Conservation (phyloP, 805 yeast genomes). For the Wickerhamiella galacta region DNA sequence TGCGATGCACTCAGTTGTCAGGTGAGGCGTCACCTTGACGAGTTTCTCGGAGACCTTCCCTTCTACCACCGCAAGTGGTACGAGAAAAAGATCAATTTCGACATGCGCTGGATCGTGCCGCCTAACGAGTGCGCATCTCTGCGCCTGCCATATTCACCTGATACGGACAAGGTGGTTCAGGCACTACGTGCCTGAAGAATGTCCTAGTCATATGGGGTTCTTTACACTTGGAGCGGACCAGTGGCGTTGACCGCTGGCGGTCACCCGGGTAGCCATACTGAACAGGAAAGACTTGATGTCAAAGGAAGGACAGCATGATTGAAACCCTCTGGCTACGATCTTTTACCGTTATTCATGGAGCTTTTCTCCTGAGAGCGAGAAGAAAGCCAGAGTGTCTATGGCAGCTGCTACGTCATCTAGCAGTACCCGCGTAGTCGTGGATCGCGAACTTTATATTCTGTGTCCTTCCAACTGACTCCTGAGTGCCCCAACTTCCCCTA, state of each 20-base stretch:
- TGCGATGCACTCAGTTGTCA: neutral
- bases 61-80: neutral
- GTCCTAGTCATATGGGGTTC: neutral
- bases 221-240: neutral
- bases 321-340: no score
- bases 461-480: no score
- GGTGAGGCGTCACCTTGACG: neutral
- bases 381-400: no score
- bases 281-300: no score
- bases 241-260: neutral
- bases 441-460: no score
- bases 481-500: no score
- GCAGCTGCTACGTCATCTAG: no score
- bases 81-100: neutral
- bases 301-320: no score
- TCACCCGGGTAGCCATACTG: neutral
- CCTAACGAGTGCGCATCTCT: neutral
- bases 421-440: no score
- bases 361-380: no score
- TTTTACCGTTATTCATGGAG: no score
- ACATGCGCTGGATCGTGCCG: neutral
- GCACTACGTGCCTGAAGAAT: neutral
- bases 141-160: neutral
- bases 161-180: neutral
- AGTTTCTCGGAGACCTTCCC: neutral